A percentile compares a stretch with the other conserved stretches of the same genome.
These are phyloP conservation scores for Mediolabrus comicus DNA, from an alignment of 108 stramenopile species.

Conservation along the genomic window DNA sequence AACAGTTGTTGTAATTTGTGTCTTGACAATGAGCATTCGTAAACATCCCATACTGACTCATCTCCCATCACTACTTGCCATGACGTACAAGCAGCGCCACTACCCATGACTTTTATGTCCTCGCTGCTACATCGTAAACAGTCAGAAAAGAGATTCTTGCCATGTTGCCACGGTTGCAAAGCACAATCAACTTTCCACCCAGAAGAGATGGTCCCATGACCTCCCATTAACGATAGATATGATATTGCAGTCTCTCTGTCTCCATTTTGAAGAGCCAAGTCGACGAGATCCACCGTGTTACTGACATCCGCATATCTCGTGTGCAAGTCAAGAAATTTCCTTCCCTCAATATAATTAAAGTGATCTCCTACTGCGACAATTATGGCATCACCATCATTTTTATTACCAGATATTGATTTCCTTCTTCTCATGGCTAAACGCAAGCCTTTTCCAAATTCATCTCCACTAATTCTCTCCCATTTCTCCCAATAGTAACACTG, in stretches of 20 bases:
- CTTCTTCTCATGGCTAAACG: slow-evolving; percentile 57
- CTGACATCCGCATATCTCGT: slow-evolving; percentile 18
- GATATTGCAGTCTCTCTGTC: slow-evolving; percentile 64
- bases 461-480: slow-evolving; percentile 70
- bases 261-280: slow-evolving; percentile 58
- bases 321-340: slow-evolving; percentile 34
- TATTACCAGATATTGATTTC: background rate
- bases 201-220: slow-evolving; percentile 69
- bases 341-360: slow-evolving; percentile 70
- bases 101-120: slow-evolving; percentile 13
- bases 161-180: slow-evolving; percentile 76
- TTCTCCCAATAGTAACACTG: slow-evolving; percentile 85
- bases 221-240: slow-evolving; percentile 62
- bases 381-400: slow-evolving; percentile 47
- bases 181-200: slow-evolving; percentile 77
- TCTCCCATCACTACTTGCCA: slow-evolving; percentile 43
- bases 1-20: background rate
- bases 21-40: slow-evolving; percentile 41
- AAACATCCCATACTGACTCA: slow-evolving; percentile 48
- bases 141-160: slow-evolving; percentile 32
- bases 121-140: slow-evolving; percentile 2
- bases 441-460: slow-evolving; percentile 28
- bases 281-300: slow-evolving; percentile 59
- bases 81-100: slow-evolving; percentile 19
- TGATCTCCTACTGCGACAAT: slow-evolving; percentile 75